phyloP scores from a whole-genome alignment of 2,329 filamentous ascomycete species.

The Xylariaceae sp. region DNA sequence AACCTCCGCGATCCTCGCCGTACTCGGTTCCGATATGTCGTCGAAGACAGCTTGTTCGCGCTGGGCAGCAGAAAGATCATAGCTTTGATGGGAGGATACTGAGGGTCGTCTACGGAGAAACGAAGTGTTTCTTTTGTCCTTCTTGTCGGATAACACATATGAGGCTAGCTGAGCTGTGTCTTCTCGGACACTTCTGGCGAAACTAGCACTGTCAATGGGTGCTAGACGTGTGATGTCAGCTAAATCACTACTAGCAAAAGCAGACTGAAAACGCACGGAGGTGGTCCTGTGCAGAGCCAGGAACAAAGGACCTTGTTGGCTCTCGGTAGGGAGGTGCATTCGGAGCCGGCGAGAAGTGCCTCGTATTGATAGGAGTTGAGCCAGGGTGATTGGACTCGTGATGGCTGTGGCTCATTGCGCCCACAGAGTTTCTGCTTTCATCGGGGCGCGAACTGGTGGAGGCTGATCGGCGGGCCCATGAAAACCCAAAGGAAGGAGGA shows the following conservation, averaged over 20 bases:
- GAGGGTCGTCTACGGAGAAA: slow-evolving; percentile 44
- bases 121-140: slow-evolving; percentile 42
- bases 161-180: slow-evolving; percentile 85
- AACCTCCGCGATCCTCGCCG: slow-evolving; percentile 30
- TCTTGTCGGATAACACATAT: slow-evolving; percentile 69
- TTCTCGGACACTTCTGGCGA: slow-evolving; percentile 76
- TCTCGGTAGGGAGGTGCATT: slow-evolving; percentile 51
- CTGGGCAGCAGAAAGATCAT: slow-evolving; percentile 27
- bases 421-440: slow-evolving; percentile 31
- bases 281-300: slow-evolving; percentile 60
- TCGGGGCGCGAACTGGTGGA: slow-evolving; percentile 32
- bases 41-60: slow-evolving; percentile 25
- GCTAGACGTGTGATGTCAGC: slow-evolving; percentile 34
- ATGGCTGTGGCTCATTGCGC: slow-evolving; percentile 23
- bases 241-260: background rate
- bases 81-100: slow-evolving; percentile 30
- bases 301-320: slow-evolving; percentile 70
- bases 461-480: slow-evolving; percentile 45
- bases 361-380: slow-evolving; percentile 20
- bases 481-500: slow-evolving; percentile 42
- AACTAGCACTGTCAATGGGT: slow-evolving; percentile 66
- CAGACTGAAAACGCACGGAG: slow-evolving; percentile 44
- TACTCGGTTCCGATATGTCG: slow-evolving; percentile 14
- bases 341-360: slow-evolving; percentile 35
- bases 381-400: slow-evolving; percentile 16